Base-by-base conservation (phyloP, 441 rosid genomes). In the Iberis amara region DNA sequence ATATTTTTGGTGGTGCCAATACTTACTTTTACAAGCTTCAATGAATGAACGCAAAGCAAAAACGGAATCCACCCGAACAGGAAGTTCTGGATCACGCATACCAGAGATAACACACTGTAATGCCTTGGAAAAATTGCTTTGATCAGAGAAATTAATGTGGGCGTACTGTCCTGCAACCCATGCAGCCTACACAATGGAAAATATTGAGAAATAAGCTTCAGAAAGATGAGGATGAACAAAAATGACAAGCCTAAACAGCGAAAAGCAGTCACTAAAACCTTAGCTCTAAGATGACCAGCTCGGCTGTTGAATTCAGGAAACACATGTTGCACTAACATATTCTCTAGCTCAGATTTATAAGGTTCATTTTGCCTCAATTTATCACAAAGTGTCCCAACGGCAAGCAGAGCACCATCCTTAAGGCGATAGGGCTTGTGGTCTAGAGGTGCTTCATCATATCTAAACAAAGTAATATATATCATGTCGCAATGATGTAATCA, bases 141-240 rank as follows among this genome's bases (percentile, higher is more conserved):
- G 90, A 53, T 94, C 95, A 26, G 87, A 70, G 61, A 94, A 94
- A 69, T 55, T 82, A 46, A 94, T 73, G 55, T 81, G 77, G 47
- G 97, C 99, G 75, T 94, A 94, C 64, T 89, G 99, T 57, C 99
- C 97, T 0, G 97, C 94, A 68, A 94, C 99, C 99, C 99, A 94
- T 2, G 97, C 97, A 11, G 99, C 99, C 97, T 92, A 63, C 31
- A 66, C 44, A 61, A 70, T 73, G 32, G 53, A 42, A 32, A 61
- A 47, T 30, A 43, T 9, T 35, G 9, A 28, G 30, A 53, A 33
- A 28, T 36, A 27, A 49, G 57, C 51, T 36, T 41, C 40, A 63
- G 28, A 45, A 27, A 52, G 47, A 27, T 28, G 42, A 35, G 14
- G 14, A 52, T 18, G 33, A 38, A 28, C 11, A 31, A 7, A 31